These are phyloP conservation scores for Emericellopsis terricola DNA, from an alignment of 495 filamentous ascomycete species.

Conservation along the genomic window DNA sequence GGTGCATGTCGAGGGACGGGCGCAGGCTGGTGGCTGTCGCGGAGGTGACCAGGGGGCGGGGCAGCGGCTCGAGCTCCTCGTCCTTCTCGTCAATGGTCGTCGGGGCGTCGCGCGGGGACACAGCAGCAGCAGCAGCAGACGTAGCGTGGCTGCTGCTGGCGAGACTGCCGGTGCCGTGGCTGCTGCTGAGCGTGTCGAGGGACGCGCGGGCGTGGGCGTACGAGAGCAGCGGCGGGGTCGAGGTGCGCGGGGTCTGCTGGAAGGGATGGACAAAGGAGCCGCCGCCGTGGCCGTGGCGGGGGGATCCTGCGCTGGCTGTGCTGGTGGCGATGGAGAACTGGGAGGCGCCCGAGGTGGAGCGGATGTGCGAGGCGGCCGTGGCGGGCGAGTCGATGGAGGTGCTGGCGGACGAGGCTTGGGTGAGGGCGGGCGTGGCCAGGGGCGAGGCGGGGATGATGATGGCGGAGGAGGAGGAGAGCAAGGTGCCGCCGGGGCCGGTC, in stretches of 20 bases:
- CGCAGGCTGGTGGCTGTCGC: not conserved
- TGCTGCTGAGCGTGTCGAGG: too few relatives aligned
- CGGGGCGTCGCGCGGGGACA: slow-evolving; percentile 25
- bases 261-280: slow-evolving; percentile 37
- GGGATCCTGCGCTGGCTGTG: slow-evolving; percentile 20
- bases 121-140: too few relatives aligned
- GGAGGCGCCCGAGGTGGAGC: slow-evolving; percentile 32
- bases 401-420: slow-evolving; percentile 1
- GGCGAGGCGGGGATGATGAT: not conserved
- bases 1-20: slow-evolving; percentile 27
- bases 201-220: slow-evolving; percentile 33
- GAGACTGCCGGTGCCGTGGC: not conserved
- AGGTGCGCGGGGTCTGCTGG: slow-evolving; percentile 36
- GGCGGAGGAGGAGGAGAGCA: not conserved
- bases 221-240: slow-evolving; percentile 30
- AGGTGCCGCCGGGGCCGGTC: not conserved
- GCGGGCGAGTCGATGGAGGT: slow-evolving; percentile 6
- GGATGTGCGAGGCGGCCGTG: slow-evolving; percentile 24
- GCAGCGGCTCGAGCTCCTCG: slow-evolving; percentile 19
- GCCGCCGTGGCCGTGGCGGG: slow-evolving; percentile 13
- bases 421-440: not conserved
- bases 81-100: slow-evolving; percentile 32
- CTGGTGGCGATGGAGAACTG: slow-evolving; percentile 21
- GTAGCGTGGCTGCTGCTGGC: slow-evolving; percentile 3
- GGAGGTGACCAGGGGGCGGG: slow-evolving; percentile 6